Conservation (phyloP, 495 filamentous ascomycete genomes). For the Penicillium turbatum region DNA sequence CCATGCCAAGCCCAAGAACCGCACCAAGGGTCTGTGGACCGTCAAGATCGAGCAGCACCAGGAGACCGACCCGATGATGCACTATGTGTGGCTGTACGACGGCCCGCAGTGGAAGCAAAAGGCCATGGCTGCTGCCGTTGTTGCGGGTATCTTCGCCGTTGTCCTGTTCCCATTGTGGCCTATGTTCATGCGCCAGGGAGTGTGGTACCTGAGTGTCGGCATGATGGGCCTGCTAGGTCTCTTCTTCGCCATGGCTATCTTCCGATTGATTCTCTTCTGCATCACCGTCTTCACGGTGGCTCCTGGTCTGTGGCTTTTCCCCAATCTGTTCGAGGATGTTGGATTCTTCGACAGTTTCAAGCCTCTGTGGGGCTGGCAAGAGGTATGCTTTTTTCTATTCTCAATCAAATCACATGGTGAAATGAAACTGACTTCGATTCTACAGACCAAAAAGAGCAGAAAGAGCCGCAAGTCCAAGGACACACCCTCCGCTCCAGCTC, state of each 20-base stretch:
- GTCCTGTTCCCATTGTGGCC: conserved; percentile 98
- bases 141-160: conserved; percentile 75
- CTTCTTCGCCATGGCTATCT: conserved; percentile 97
- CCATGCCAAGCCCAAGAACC: conserved; percentile 76
- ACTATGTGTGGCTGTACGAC: conserved; percentile 97
- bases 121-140: conserved; percentile 77
- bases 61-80: conserved; percentile 81
- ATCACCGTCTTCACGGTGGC: conserved; percentile 79
- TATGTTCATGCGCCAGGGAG: conserved; percentile 80
- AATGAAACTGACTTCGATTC: conserved; percentile 5
- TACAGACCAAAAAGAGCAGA: conserved; percentile 46
- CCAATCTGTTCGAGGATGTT: conserved; percentile 97
- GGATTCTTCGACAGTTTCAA: conserved; percentile 97
- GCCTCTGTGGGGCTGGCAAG: conserved; percentile 97
- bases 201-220: conserved; percentile 96
- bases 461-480: conserved; percentile 67
- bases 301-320: conserved; percentile 95
- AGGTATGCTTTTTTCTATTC: conserved; percentile 51
- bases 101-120: conserved; percentile 91
- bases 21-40: conserved; percentile 92
- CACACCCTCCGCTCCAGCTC: conserved; percentile 30
- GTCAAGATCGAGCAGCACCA: conserved; percentile 97
- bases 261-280: conserved; percentile 92
- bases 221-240: conserved; percentile 87
- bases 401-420: neutral